Evolutionary conservation across 106 monocot species (phyloP).

Genomic region (Gastrodia elata): DNA sequence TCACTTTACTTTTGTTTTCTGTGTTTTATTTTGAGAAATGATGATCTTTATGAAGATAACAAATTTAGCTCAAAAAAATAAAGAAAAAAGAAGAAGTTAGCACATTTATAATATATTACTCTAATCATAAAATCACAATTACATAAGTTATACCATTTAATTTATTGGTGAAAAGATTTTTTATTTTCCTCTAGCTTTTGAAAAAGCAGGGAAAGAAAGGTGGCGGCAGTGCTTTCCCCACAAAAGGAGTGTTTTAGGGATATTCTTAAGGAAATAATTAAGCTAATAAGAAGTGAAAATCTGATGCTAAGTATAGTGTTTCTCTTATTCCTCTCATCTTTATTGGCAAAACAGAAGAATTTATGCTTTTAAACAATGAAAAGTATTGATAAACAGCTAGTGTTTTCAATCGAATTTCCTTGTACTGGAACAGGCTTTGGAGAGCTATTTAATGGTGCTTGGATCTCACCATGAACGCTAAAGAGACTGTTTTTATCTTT

Average conservation of each 20-base stretch:
- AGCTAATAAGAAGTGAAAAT: neutral
- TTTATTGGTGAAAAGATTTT: no score
- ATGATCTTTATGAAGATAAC: no score
- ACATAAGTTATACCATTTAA: no score
- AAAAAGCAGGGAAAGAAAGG: constrained; percentile 31
- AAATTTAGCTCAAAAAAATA: no score
- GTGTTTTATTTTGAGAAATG: no score
- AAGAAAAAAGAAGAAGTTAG: no score
- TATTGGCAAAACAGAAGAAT: neutral
- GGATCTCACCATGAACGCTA: no score
- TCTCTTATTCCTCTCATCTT: neutral
- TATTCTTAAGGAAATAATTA: neutral
- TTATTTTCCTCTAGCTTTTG: constrained; percentile 32
- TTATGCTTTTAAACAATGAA: neutral
- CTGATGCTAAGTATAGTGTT: neutral
- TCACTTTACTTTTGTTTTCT: constrained; percentile 17
- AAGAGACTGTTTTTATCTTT: no score
- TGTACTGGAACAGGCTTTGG: no score
- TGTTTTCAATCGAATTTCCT: neutral
- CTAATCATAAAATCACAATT: no score
- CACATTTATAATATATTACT: no score
- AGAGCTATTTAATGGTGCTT: no score
- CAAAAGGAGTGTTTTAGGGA: constrained; percentile 19
- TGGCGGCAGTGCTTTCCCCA: constrained; percentile 36
- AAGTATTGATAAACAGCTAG: neutral